Percentiles rank a stretch among this genome's conserved stretches.
These are phyloP conservation scores for Pseudonitzschia pungens DNA, from an alignment of 108 stramenopile species.

Conservation along the genomic window DNA sequence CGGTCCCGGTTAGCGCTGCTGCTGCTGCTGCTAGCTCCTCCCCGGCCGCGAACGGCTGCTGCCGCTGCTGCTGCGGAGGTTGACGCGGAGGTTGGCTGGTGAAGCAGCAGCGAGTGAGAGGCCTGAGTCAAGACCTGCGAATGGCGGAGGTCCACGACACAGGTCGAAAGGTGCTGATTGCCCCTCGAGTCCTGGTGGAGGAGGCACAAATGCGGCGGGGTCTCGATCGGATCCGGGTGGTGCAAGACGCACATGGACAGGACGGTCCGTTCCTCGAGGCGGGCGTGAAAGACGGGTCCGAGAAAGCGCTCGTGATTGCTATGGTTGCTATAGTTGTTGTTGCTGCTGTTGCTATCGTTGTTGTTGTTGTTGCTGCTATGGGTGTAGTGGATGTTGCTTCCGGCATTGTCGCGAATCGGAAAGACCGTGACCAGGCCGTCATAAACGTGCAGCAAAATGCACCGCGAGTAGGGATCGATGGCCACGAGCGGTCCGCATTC, in stretches of 20 bases:
- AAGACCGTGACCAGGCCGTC: constrained; percentile 73
- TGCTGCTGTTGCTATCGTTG: neutral
- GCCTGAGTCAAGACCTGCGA: constrained; percentile 43
- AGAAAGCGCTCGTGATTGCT: constrained; percentile 25
- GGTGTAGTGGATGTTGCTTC: too few species aligned
- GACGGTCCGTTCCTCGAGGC: constrained; percentile 74
- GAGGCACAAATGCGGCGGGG: constrained; percentile 65
- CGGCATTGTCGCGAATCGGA: constrained; percentile 47
- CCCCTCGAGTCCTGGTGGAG: constrained; percentile 78
- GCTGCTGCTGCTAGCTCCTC: neutral
- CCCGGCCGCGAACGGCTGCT: too few species aligned
- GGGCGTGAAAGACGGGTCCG: constrained; percentile 63
- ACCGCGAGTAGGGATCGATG: constrained; percentile 60
- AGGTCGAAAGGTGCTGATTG: constrained; percentile 65
- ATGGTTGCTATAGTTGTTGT: neutral
- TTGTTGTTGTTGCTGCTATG: too few species aligned
- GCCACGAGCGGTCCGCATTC: constrained; percentile 68
- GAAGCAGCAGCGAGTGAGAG: constrained; percentile 1
- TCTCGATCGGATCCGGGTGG: constrained; percentile 32
- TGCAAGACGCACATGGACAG: constrained; percentile 61
- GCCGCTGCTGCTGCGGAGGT: neutral
- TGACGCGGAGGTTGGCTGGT: neutral
- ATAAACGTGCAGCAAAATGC: constrained; percentile 74
- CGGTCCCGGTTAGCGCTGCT: neutral
- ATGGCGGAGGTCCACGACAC: constrained; percentile 53